phyloP scores from a whole-genome alignment of 306 rosid species.

The Pyrus communis region DNA sequence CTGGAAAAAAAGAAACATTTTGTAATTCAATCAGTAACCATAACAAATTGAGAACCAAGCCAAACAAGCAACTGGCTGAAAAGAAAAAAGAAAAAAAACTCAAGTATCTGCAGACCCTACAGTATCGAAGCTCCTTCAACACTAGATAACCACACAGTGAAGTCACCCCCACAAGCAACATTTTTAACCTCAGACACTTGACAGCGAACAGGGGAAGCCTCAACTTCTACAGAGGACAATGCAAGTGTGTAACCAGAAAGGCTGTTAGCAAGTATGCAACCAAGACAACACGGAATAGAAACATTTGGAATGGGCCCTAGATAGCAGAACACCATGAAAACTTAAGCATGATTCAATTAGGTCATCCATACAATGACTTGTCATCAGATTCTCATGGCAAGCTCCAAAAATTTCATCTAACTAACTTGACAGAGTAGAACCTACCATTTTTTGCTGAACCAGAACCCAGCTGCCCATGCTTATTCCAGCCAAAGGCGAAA shows the following conservation, averaged over 20 bases:
- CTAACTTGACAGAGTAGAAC: slow-evolving; percentile 7
- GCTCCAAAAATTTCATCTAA: background rate
- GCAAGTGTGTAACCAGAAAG: slow-evolving; percentile 1
- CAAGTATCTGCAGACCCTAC: slow-evolving; percentile 58
- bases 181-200: slow-evolving; percentile 68
- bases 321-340: background rate
- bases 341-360: background rate
- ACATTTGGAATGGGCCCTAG: background rate
- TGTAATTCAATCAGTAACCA: slow-evolving; percentile 11
- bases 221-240: slow-evolving; percentile 50
- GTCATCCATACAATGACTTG: slow-evolving; percentile 6
- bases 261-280: background rate
- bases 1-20: slow-evolving; percentile 31
- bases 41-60: background rate
- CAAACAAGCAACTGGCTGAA: background rate
- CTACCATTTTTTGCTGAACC: slow-evolving; percentile 77
- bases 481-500: slow-evolving; percentile 94
- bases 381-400: slow-evolving; percentile 5
- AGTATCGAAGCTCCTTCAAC: slow-evolving; percentile 89
- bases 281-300: background rate
- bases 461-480: slow-evolving; percentile 92
- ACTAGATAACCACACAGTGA: slow-evolving; percentile 85
- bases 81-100: slow-evolving; percentile 6
- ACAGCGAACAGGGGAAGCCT: slow-evolving; percentile 80
- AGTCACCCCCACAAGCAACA: slow-evolving; percentile 81